These are phyloP conservation scores for Rhizopus delemar DNA, from an alignment of 371 early-diverging fungal species.

Conservation along the genomic window DNA sequence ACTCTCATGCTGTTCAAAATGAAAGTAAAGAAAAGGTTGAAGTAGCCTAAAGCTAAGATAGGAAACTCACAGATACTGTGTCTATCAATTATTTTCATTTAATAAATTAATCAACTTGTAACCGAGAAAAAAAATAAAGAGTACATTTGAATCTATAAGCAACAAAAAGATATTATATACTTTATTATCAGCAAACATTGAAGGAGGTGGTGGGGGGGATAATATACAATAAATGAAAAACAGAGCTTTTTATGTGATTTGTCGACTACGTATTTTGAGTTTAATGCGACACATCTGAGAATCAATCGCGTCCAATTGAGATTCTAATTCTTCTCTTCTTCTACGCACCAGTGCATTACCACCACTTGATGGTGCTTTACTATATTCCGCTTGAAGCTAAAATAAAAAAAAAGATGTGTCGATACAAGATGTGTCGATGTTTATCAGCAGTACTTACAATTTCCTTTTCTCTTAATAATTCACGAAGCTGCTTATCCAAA, in stretches of 20 bases:
- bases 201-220: not conserved
- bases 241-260: slow-evolving; percentile 13
- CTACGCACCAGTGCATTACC: slow-evolving; percentile 55
- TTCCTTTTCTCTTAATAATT: slow-evolving; percentile 28
- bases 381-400: slow-evolving; percentile 43
- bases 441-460: slow-evolving; percentile 18
- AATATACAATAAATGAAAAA: slow-evolving; percentile 4
- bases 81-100: not conserved
- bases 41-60: not conserved
- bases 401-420: not conserved
- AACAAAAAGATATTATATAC: not conserved
- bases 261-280: slow-evolving; percentile 30
- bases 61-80: not conserved
- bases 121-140: slow-evolving; percentile 9
- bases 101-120: slow-evolving; percentile 1
- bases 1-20: not conserved
- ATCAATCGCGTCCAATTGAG: slow-evolving; percentile 49
- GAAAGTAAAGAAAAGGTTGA: not conserved
- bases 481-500: slow-evolving; percentile 21
- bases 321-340: slow-evolving; percentile 59
- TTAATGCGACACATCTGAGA: slow-evolving; percentile 48
- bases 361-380: slow-evolving; percentile 59
- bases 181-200: not conserved
- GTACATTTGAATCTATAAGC: not conserved
- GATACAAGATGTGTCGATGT: not conserved